Evolutionary conservation across 2,329 filamentous ascomycete species (phyloP).

Genomic region (Xylaria sp.): DNA sequence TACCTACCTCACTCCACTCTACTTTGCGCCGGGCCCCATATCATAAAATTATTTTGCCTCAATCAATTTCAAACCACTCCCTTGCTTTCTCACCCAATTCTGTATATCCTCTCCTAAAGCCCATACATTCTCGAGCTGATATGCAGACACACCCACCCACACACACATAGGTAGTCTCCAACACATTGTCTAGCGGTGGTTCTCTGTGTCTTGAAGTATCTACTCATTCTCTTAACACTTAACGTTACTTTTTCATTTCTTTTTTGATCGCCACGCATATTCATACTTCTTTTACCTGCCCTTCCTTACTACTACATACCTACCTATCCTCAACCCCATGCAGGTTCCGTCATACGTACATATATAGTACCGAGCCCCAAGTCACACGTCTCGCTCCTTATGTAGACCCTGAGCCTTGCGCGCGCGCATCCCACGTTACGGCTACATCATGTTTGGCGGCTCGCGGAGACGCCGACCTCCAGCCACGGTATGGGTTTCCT

Average conservation of each 20-base stretch:
- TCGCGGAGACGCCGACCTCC: slow-evolving; percentile 62
- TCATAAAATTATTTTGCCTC: not conserved
- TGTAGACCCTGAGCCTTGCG: slow-evolving; percentile 43
- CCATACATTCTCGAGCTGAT: not conserved
- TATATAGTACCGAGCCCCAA: slow-evolving; percentile 24
- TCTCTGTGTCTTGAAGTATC: not conserved
- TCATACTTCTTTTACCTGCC: not conserved
- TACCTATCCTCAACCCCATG: slow-evolving; percentile 36
- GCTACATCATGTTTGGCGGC: slow-evolving; percentile 59
- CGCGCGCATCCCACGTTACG: slow-evolving; percentile 34
- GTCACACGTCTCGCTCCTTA: slow-evolving; percentile 32
- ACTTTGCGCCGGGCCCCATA: slow-evolving; percentile 16
- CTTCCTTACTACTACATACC: not conserved
- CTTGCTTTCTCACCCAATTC: not conserved
- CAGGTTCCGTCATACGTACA: slow-evolving; percentile 31
- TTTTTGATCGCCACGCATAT: not conserved
- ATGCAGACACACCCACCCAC: not conserved
- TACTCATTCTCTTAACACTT: no score
- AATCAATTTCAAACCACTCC: not conserved
- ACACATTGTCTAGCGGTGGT: not conserved
- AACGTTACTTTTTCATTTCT: not conserved
- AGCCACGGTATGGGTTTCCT: slow-evolving; percentile 56
- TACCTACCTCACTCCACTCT: not conserved
- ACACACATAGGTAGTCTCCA: no score
- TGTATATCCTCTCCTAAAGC: not conserved